Percentiles rank a stretch among this genome's conserved stretches.
Evolutionary conservation across 768 basidiomycete genomes (phyloP).

Genomic region (Xanthoconium stramineum): DNA sequence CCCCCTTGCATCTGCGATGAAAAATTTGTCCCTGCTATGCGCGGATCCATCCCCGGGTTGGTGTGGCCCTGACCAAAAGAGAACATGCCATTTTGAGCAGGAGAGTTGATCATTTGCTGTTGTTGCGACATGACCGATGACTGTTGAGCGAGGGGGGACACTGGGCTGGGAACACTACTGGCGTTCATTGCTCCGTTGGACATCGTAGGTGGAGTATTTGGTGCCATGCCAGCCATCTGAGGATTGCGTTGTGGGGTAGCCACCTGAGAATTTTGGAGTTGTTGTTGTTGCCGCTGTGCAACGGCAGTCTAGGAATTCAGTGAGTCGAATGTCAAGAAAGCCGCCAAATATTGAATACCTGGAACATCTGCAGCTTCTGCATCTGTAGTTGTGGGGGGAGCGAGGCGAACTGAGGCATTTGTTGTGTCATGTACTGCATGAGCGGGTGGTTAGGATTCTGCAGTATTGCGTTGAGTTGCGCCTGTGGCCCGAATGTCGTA

Average conservation of each 20-base stretch:
- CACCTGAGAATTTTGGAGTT: slow-evolving; percentile 28
- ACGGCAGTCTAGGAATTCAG: slow-evolving; percentile 10
- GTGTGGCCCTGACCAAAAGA: slow-evolving; percentile 25
- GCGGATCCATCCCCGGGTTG: slow-evolving; percentile 30
- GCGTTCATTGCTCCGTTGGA: slow-evolving; percentile 25
- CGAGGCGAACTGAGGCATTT: slow-evolving; percentile 50
- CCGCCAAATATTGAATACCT: slow-evolving; percentile 36
- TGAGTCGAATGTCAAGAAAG: slow-evolving; percentile 5
- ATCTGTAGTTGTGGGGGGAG: slow-evolving; percentile 55
- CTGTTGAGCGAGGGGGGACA: slow-evolving; percentile 29
- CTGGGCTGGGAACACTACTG: slow-evolving; percentile 26
- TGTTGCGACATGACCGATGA: slow-evolving; percentile 29
- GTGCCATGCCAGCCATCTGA: slow-evolving; percentile 30
- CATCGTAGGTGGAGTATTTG: slow-evolving; percentile 24
- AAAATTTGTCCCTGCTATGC: slow-evolving; percentile 28
- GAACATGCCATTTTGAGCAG: slow-evolving; percentile 32
- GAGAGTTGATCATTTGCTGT: slow-evolving; percentile 27
- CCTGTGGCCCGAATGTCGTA: slow-evolving; percentile 26
- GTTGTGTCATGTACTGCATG: slow-evolving; percentile 50
- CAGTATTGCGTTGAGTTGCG: slow-evolving; percentile 46
- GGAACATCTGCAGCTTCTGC: slow-evolving; percentile 52
- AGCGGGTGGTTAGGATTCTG: slow-evolving; percentile 56
- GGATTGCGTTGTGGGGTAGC: slow-evolving; percentile 25
- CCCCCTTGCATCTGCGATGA: slow-evolving; percentile 29
- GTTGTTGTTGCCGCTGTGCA: slow-evolving; percentile 28